phyloP scores from a whole-genome alignment of 345 rosid species.

The Anacardium occidentale region DNA sequence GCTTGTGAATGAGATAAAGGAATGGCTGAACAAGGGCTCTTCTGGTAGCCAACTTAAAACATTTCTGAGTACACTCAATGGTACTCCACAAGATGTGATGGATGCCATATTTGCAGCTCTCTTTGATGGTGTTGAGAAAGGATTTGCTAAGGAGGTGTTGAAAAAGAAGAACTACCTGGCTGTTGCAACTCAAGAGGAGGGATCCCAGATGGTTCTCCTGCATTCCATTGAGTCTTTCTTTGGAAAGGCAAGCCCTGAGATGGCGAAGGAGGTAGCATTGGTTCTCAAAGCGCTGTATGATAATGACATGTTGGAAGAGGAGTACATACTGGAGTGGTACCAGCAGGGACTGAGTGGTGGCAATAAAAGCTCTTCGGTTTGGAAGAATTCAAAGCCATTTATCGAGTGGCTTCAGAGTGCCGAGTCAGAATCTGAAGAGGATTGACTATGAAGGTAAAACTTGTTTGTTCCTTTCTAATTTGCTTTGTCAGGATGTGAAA shows the following conservation, averaged over 20 bases:
- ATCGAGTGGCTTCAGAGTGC: slow-evolving; percentile 87
- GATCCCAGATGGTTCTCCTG: slow-evolving; percentile 51
- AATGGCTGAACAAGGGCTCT: slow-evolving; percentile 44
- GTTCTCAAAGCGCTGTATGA: slow-evolving; percentile 71
- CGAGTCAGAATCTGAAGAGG: slow-evolving; percentile 80
- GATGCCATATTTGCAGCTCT: slow-evolving; percentile 58
- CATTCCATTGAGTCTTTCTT: slow-evolving; percentile 53
- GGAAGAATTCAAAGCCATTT: slow-evolving; percentile 75
- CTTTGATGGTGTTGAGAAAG: slow-evolving; percentile 60
- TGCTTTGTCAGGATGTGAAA: neutral
- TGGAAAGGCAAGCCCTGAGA: slow-evolving; percentile 35
- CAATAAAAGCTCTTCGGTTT: slow-evolving; percentile 45
- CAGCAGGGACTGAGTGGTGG: slow-evolving; percentile 47
- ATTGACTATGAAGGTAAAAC: slow-evolving; percentile 20
- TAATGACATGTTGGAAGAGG: slow-evolving; percentile 74
- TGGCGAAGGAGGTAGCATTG: slow-evolving; percentile 62
- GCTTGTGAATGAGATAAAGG: slow-evolving; percentile 52
- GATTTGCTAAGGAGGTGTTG: slow-evolving; percentile 50
- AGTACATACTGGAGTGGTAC: slow-evolving; percentile 68
- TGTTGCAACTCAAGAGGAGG: slow-evolving; percentile 51
- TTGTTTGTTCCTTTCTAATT: neutral
- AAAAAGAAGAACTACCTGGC: slow-evolving; percentile 69
- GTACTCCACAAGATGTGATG: slow-evolving; percentile 55
- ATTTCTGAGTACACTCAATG: slow-evolving; percentile 47
- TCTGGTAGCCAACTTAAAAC: slow-evolving; percentile 50